Percentiles rank a stretch among this genome's conserved stretches.
These are phyloP conservation scores for Neofusicoccum umdonicola DNA, from an alignment of 2,329 filamentous ascomycete genomes.

Conservation along the genomic window DNA sequence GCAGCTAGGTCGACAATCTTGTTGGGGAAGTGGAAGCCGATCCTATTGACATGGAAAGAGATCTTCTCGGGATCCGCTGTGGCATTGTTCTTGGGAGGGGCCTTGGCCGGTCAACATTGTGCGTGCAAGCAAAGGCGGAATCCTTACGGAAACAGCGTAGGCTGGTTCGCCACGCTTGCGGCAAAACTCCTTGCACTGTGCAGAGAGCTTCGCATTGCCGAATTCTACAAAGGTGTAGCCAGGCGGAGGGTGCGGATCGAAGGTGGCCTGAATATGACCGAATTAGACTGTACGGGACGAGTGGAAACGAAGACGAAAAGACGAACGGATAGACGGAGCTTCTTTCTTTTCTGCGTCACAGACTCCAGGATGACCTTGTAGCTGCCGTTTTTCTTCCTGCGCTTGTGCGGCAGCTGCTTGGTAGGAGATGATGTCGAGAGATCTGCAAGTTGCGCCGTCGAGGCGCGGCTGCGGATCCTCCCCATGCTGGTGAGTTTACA, in stretches of 20 bases:
- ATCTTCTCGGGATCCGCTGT: constrained; percentile 52
- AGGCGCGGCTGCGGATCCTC: constrained; percentile 7
- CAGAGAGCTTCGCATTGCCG: constrained; percentile 59
- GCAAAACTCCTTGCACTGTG: constrained; percentile 57
- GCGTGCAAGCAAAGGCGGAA: constrained; percentile 11
- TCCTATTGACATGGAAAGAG: constrained; percentile 59
- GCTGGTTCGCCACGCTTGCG: constrained; percentile 54
- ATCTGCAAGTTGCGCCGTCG: constrained; percentile 3
- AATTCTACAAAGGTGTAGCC: constrained; percentile 63
- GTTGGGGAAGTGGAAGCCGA: constrained; percentile 63
- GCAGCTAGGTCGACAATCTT: constrained; percentile 59
- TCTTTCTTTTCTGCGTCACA: constrained; percentile 60
- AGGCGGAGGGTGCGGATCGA: constrained; percentile 52
- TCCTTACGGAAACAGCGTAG: constrained; percentile 60
- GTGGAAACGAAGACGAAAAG: constrained; percentile 13
- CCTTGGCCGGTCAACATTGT: constrained; percentile 26
- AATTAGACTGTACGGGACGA: constrained; percentile 25
- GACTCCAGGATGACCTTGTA: constrained; percentile 61
- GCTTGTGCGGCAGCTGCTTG: constrained; percentile 25
- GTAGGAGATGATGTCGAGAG: background rate
- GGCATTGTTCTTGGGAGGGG: constrained; percentile 48
- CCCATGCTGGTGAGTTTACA: background rate
- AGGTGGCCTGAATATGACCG: constrained; percentile 49
- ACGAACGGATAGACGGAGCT: constrained; percentile 52
- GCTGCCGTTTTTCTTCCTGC: constrained; percentile 37